Evolutionary conservation across 2,329 filamentous ascomycete species (phyloP).

Genomic region (Penicillium sp.): DNA sequence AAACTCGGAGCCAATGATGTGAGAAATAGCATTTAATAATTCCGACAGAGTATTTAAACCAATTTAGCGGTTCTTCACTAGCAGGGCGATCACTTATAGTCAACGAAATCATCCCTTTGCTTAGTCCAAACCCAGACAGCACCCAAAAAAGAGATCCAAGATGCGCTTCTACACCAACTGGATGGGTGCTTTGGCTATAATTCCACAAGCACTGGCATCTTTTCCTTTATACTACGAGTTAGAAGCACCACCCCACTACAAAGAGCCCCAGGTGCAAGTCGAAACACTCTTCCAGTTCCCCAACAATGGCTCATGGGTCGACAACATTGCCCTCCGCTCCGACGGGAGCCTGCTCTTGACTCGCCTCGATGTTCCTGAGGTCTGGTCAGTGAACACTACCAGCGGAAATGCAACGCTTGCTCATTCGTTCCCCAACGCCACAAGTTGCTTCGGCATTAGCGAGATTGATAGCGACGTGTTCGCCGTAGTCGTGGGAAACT

Average conservation of each 20-base stretch:
- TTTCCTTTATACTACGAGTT: conserved; percentile 2
- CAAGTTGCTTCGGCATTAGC: conserved; percentile 24
- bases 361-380: conserved; percentile 22
- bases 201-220: conserved; percentile 11
- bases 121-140: not conserved
- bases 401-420: conserved; percentile 20
- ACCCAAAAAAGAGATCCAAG: not conserved
- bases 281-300: conserved; percentile 24
- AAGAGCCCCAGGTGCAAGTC: conserved; percentile 15
- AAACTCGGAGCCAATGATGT: not conserved
- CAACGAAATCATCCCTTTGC: too few relatives aligned
- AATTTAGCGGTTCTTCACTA: not conserved
- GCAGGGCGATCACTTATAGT: not conserved
- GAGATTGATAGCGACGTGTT: conserved; percentile 25
- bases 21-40: not conserved
- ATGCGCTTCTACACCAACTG: conserved; percentile 11
- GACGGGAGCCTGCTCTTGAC: conserved; percentile 23
- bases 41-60: not conserved
- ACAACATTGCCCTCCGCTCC: conserved; percentile 18
- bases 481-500: conserved; percentile 22
- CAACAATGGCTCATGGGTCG: conserved; percentile 25
- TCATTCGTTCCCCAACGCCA: conserved; percentile 20
- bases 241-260: conserved; percentile 5
- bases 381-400: conserved; percentile 19
- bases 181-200: conserved; percentile 6